Evolutionary conservation across 805 yeast genomes (phyloP).

Genomic region (Pichia kluyveri): DNA sequence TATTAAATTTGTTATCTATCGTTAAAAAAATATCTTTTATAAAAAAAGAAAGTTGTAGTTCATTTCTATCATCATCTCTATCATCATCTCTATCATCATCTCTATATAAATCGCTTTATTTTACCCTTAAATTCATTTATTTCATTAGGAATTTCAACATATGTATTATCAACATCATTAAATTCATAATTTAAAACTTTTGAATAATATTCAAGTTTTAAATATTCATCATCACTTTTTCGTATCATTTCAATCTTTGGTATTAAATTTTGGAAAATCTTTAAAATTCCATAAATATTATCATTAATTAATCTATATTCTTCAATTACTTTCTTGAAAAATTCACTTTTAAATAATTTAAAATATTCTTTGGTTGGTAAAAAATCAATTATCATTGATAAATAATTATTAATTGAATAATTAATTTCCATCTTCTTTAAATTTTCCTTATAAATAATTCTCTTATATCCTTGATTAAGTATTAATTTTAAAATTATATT

Average conservation of each 20-base stretch:
- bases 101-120: neutral
- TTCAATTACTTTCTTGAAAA: conserved; percentile 25
- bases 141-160: conserved; percentile 26
- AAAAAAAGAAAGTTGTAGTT: too few relatives aligned
- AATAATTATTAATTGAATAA: conserved; percentile 19
- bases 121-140: conserved; percentile 19
- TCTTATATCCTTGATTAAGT: conserved; percentile 25
- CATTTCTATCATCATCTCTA: neutral
- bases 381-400: conserved; percentile 24
- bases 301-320: conserved; percentile 26
- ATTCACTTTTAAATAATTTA: conserved; percentile 14
- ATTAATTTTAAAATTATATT: conserved; percentile 20
- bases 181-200: conserved; percentile 26
- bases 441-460: conserved; percentile 1
- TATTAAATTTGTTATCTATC: too few relatives aligned
- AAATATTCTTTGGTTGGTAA: conserved; percentile 14
- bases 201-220: conserved; percentile 19
- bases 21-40: too few relatives aligned
- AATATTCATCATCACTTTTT: neutral
- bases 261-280: conserved; percentile 14
- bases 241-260: neutral
- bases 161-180: conserved; percentile 27
- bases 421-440: neutral
- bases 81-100: neutral
- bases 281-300: conserved; percentile 28